These are phyloP conservation scores for Magnaporthales sp. DNA, from an alignment of 2,329 filamentous ascomycete genomes.

Conservation along the genomic window DNA sequence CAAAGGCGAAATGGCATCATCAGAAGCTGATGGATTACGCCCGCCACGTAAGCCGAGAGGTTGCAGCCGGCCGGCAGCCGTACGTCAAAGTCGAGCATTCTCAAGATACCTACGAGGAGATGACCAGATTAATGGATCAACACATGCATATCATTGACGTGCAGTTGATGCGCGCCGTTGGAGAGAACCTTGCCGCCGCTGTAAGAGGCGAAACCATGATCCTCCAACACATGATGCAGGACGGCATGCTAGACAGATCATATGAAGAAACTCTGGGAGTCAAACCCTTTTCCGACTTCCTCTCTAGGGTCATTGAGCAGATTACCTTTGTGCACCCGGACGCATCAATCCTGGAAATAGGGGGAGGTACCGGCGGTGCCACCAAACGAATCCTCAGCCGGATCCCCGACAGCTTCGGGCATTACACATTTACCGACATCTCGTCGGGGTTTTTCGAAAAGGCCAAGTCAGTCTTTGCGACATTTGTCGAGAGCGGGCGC, in stretches of 20 bases:
- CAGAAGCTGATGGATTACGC: conserved; percentile 2
- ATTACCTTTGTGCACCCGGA: conserved; percentile 2
- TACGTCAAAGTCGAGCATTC: background rate
- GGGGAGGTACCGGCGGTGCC: conserved; percentile 24
- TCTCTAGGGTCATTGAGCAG: background rate
- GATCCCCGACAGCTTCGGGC: conserved; percentile 12
- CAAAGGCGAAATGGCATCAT: background rate
- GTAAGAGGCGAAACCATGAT: conserved; percentile 8
- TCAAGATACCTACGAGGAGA: background rate
- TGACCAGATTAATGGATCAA: background rate
- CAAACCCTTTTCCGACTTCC: background rate
- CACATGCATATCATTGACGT: conserved; percentile 9
- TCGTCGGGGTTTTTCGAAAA: conserved; percentile 26
- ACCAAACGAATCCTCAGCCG: conserved; percentile 21
- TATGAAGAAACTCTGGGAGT: conserved; percentile 18
- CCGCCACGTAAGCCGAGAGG: background rate
- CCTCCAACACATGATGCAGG: conserved; percentile 24
- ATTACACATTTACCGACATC: conserved; percentile 24
- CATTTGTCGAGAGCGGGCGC: conserved; percentile 11
- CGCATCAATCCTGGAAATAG: background rate
- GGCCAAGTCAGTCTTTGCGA: conserved; percentile 20
- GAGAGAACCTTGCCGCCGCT: conserved; percentile 7
- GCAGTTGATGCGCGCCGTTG: conserved; percentile 9
- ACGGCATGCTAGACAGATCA: conserved; percentile 23
- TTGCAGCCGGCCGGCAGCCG: background rate